Base-by-base conservation (phyloP, 2,329 filamentous ascomycete genomes). In the Parafenestella ontariensis region DNA sequence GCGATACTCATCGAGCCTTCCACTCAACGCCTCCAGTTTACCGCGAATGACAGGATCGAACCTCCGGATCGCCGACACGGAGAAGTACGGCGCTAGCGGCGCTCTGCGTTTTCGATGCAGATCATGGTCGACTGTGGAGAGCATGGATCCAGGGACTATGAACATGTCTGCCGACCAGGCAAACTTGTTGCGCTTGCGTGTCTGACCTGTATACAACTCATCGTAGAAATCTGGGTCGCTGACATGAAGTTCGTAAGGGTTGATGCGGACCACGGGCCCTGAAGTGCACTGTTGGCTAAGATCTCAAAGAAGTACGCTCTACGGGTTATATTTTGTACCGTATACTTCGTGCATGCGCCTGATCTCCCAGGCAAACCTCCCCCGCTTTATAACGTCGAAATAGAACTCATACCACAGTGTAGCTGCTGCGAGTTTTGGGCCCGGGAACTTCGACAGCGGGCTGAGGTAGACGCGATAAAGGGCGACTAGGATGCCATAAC, bases 261-360 rank as follows among this genome's bases (percentile, higher is more conserved):
- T 39, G 18, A 39, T 39, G 4, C 17, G 36, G 20, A 39, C 23
- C 10, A 39, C 23, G n/a, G 36, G 36, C 10, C 36, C 28, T 31
- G 11, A 6, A 31, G 7, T 13, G 28, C 7, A 31, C 9, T n/a
- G n/a, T 31, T 31, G 13, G 28, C 28, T 31, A 31, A 13, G n/a
- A n/a, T n/a, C n/a, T 33, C 26, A n/a, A 26, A 44, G 40, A 21
- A 24, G 4, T 21, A 28, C 24, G 11, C 21, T 29, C 5, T n/a
- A n/a, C n/a, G n/a, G 23, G 20, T 17, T 21, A 28, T 28, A 47
- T 26, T 15, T 49, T 54, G 8, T 59, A 69, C 68, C 68, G 50
- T 73, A 74, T 52, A 59, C 46, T 24, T 65, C 24, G 42, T 75
- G 72, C 61, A 75, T 61, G 21, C 63, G 42, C 47, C 70, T 59